Evolutionary conservation across 495 filamentous ascomycete genomes (phyloP).

Genomic region (Podospora bellae-mahoneyi): DNA sequence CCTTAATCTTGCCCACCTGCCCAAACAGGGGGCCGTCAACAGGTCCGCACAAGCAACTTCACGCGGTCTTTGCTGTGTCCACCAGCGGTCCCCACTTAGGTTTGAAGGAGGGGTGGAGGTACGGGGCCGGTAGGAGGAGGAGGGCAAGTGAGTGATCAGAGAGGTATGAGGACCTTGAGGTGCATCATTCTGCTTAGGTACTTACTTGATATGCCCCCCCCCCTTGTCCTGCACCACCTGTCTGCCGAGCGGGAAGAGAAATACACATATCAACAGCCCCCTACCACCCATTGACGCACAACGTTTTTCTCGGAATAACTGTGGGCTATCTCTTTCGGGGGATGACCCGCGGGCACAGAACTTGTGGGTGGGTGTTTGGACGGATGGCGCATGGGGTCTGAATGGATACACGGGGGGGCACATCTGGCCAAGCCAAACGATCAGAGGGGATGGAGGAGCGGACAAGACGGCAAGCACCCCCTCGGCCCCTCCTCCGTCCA

Average conservation of each 20-base stretch:
- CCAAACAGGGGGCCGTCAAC: not conserved
- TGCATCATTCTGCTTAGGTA: not conserved
- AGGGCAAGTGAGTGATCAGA: not conserved
- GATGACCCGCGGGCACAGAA: constrained; percentile 20
- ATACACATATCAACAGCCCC: constrained; percentile 13
- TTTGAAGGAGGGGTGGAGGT: constrained; percentile 6
- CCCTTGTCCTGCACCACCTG: constrained; percentile 6
- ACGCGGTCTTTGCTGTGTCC: not conserved
- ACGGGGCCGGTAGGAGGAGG: not conserved
- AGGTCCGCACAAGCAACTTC: constrained; percentile 1
- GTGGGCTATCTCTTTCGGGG: constrained; percentile 19
- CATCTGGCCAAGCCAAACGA: constrained; percentile 27
- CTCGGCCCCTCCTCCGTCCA: constrained; percentile 28
- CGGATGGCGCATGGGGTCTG: constrained; percentile 13
- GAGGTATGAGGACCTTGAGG: constrained; percentile 1
- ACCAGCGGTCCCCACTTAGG: not conserved
- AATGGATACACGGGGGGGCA: constrained; percentile 26
- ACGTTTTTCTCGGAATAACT: constrained; percentile 15
- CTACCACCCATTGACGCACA: constrained; percentile 8
- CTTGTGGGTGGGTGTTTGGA: constrained; percentile 7
- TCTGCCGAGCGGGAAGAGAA: constrained; percentile 29
- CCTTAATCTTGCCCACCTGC: constrained; percentile 14
- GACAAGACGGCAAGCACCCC: constrained; percentile 22
- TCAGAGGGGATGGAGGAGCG: constrained; percentile 21
- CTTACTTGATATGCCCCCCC: constrained; percentile 1